These are phyloP conservation scores for Erodium moschatum DNA, from an alignment of 441 rosid species.

Conservation along the genomic window DNA sequence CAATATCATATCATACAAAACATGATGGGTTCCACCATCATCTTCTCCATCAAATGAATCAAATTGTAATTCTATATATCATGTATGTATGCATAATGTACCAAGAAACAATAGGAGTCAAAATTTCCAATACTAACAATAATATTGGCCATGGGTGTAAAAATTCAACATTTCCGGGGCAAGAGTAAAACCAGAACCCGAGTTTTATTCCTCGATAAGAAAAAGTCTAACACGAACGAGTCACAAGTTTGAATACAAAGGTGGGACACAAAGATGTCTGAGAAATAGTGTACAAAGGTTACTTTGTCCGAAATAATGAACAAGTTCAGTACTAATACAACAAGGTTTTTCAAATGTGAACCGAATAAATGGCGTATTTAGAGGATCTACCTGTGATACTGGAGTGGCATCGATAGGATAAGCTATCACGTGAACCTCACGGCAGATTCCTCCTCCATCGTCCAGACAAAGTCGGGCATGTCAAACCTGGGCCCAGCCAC, in stretches of 20 bases:
- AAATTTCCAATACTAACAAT: too few species aligned
- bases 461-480: conserved; percentile 62
- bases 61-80: too few species aligned
- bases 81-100: too few species aligned
- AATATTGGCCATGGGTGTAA: neutral
- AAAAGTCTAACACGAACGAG: neutral
- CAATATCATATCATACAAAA: neutral
- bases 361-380: neutral
- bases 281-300: neutral
- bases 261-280: neutral
- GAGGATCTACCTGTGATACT: neutral
- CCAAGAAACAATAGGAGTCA: neutral
- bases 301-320: neutral
- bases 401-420: neutral
- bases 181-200: neutral
- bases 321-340: neutral
- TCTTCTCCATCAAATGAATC: neutral
- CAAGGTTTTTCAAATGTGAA: neutral
- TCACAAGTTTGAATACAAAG: neutral
- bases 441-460: conserved; percentile 9
- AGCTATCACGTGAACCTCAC: neutral
- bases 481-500: conserved; percentile 65
- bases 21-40: neutral
- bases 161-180: neutral
- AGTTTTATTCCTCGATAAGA: neutral